These are phyloP conservation scores for Trametes cingulata DNA, from an alignment of 768 basidiomycete genomes.

Conservation along the genomic window DNA sequence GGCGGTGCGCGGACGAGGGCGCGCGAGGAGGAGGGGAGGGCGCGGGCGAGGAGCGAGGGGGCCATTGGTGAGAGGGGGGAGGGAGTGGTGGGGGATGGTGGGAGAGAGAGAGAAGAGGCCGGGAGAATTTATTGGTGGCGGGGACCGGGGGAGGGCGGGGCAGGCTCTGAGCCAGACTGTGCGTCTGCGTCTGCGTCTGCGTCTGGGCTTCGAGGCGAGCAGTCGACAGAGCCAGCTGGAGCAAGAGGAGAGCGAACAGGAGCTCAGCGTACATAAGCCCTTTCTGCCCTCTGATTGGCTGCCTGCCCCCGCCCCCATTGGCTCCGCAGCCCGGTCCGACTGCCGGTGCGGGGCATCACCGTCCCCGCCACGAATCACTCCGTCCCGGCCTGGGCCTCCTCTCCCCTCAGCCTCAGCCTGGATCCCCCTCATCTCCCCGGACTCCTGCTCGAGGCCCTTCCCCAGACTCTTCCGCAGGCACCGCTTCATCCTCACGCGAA, in stretches of 20 bases:
- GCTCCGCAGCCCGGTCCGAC: conserved; percentile 6
- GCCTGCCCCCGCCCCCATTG: conserved; percentile 8
- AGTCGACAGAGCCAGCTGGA: conserved; percentile 1
- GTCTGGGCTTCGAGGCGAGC: not conserved
- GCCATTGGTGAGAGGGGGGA: conserved; percentile 31
- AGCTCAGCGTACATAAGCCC: not conserved
- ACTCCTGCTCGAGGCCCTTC: not conserved
- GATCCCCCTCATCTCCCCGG: not conserved
- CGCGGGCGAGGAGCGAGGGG: conserved; percentile 27
- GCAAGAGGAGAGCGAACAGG: not conserved
- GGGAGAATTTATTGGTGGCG: conserved; percentile 21
- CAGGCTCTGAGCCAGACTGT: conserved; percentile 4
- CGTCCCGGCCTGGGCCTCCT: not conserved
- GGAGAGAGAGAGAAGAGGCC: conserved; percentile 13
- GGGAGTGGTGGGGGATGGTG: conserved; percentile 17
- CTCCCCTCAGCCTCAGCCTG: not conserved
- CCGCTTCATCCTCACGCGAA: not conserved
- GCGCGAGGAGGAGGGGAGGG: conserved; percentile 24
- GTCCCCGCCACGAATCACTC: not conserved
- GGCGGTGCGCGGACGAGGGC: conserved; percentile 25
- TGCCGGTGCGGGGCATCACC: conserved; percentile 14
- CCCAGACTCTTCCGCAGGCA: conserved; percentile 3
- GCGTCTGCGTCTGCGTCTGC: not conserved
- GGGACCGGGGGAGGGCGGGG: not conserved
- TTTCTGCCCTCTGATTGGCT: not conserved